Percentiles rank a stretch among this genome's conserved stretches.
Evolutionary conservation across 2,329 filamentous ascomycete genomes (phyloP).

Genomic region (Phaeosphaeria sp.): DNA sequence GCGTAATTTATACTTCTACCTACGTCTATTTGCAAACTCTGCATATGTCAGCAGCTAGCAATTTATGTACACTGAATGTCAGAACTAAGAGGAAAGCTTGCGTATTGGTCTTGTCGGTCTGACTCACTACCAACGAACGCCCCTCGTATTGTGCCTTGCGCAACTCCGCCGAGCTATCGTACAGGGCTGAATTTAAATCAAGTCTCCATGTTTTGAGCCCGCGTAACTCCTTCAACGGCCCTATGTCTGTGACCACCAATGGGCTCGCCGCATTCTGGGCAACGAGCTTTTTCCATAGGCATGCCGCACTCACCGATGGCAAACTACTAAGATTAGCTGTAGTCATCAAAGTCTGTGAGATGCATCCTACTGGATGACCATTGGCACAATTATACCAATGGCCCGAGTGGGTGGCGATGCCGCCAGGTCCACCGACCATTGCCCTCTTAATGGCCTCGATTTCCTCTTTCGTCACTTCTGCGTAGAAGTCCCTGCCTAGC

Average conservation of each 20-base stretch:
- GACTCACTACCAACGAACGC: neutral
- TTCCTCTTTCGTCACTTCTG: slow-evolving; percentile 52
- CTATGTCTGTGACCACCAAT: slow-evolving; percentile 64
- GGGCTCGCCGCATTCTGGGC: slow-evolving; percentile 66
- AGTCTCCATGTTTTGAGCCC: slow-evolving; percentile 58
- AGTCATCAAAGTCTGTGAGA: rapidly evolving
- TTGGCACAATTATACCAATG: slow-evolving; percentile 69
- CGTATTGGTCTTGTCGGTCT: neutral
- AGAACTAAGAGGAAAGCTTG: neutral
- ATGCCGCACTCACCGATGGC: slow-evolving; percentile 71
- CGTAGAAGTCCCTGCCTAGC: slow-evolving; percentile 47
- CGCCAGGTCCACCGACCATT: slow-evolving; percentile 53
- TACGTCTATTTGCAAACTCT: neutral
- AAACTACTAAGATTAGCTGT: slow-evolving; percentile 45
- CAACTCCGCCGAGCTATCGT: too few species aligned
- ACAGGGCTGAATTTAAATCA: neutral
- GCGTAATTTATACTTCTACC: neutral
- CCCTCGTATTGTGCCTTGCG: neutral
- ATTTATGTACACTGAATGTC: neutral
- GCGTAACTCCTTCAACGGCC: slow-evolving; percentile 59
- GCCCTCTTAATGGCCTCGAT: slow-evolving; percentile 54
- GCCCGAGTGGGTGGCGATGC: slow-evolving; percentile 54
- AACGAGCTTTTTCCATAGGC: slow-evolving; percentile 66
- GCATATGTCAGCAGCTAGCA: neutral
- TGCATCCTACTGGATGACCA: slow-evolving; percentile 55